Evolutionary conservation across 768 basidiomycete species (phyloP).

Genomic region (Russula compacta): DNA sequence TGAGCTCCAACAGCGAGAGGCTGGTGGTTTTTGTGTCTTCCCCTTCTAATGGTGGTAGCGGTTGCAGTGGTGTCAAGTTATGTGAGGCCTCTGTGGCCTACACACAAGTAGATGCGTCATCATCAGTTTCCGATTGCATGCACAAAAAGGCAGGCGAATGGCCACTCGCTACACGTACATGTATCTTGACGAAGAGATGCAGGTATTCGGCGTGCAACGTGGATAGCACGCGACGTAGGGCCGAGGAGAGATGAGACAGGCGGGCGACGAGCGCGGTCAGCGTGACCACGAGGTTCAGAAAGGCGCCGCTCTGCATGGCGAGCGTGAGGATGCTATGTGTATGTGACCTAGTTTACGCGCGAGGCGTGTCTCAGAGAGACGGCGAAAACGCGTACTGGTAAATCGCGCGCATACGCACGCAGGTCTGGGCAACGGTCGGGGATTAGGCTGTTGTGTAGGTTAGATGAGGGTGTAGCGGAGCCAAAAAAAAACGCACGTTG

Average conservation of each 20-base stretch:
- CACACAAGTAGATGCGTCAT: background rate
- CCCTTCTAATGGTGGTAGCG: background rate
- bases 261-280: constrained; percentile 56
- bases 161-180: constrained; percentile 3
- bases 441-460: too few relatives aligned
- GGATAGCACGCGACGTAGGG: background rate
- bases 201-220: constrained; percentile 3
- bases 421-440: constrained; percentile 30
- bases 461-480: background rate
- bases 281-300: constrained; percentile 56
- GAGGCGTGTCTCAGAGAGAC: background rate
- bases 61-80: background rate
- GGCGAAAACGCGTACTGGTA: constrained; percentile 36
- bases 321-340: constrained; percentile 50
- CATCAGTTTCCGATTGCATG: background rate
- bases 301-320: constrained; percentile 64
- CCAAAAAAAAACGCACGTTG: constrained; percentile 34
- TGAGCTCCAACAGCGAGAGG: background rate
- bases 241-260: constrained; percentile 25
- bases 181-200: background rate
- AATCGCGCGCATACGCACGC: constrained; percentile 37
- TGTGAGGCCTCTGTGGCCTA: background rate
- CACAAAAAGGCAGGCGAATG: background rate
- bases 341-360: background rate
- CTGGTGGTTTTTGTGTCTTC: background rate